phyloP scores from a whole-genome alignment of 352 stramenopile species.

The Phytophthora colocasiae region DNA sequence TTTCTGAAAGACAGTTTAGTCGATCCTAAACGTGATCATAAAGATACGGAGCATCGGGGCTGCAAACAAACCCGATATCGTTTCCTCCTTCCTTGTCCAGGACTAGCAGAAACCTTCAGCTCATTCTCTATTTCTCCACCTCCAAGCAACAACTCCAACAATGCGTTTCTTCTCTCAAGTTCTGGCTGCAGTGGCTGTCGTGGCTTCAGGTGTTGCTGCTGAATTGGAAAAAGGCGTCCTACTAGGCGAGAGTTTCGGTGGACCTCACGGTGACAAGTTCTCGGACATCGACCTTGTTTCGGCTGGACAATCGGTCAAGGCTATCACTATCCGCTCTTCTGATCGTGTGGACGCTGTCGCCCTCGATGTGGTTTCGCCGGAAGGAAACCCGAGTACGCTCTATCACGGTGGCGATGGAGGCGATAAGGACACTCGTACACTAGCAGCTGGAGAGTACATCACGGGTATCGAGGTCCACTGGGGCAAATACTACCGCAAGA shows the following conservation, averaged over 20 bases:
- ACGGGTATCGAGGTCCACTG: neutral
- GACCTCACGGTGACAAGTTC: neutral
- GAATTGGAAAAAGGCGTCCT: neutral
- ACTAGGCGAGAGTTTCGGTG: neutral
- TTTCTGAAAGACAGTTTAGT: no score
- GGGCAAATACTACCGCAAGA: neutral
- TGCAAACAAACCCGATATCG: no score
- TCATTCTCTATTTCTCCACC: no score
- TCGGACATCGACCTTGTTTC: neutral
- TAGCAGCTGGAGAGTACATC: constrained; percentile 1
- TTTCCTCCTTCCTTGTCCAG: no score
- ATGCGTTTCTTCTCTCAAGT: constrained; percentile 1
- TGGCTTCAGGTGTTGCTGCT: neutral
- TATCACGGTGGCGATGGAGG: neutral
- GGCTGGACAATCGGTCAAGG: neutral
- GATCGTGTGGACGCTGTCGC: neutral
- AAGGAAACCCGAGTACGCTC: neutral
- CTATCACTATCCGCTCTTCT: neutral
- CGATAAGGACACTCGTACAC: neutral
- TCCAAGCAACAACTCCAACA: no score
- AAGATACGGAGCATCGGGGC: no score
- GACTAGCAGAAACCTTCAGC: no score
- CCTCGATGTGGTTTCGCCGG: neutral
- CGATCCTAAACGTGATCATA: no score
- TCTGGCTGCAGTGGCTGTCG: neutral